These are phyloP conservation scores for Neurospora pannonica DNA, from an alignment of 495 filamentous ascomycete species.

Conservation along the genomic window DNA sequence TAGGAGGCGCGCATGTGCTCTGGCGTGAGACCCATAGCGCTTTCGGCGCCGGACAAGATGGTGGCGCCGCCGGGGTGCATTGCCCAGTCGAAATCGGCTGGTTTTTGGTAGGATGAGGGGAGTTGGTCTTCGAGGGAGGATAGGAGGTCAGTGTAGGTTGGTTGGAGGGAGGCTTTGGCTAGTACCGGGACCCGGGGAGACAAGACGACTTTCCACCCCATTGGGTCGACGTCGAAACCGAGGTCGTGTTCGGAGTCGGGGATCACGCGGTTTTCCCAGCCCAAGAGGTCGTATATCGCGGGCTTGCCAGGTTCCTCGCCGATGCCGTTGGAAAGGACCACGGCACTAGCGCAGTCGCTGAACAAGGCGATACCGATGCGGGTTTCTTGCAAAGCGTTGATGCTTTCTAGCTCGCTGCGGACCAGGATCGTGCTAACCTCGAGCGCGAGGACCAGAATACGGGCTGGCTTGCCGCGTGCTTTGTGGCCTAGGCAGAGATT, in stretches of 20 bases:
- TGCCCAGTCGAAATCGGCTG: slow-evolving; percentile 57
- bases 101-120: slow-evolving; percentile 26
- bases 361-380: slow-evolving; percentile 53
- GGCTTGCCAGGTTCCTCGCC: slow-evolving; percentile 15
- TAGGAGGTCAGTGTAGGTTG: slow-evolving; percentile 41
- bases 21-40: slow-evolving; percentile 40
- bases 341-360: slow-evolving; percentile 52
- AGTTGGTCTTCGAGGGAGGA: slow-evolving; percentile 29
- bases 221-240: slow-evolving; percentile 50
- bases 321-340: slow-evolving; percentile 48
- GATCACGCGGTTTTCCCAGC: slow-evolving; percentile 47
- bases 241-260: slow-evolving; percentile 47
- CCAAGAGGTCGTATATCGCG: slow-evolving; percentile 46
- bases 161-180: slow-evolving; percentile 35
- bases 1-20: slow-evolving; percentile 53
- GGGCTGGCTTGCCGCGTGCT: slow-evolving; percentile 40
- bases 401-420: slow-evolving; percentile 49
- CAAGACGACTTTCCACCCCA: slow-evolving; percentile 54
- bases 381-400: slow-evolving; percentile 40
- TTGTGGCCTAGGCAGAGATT: slow-evolving; percentile 50
- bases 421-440: slow-evolving; percentile 51
- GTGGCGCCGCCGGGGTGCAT: slow-evolving; percentile 57
- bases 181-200: slow-evolving; percentile 46
- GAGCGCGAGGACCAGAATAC: slow-evolving; percentile 50
- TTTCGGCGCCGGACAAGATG: slow-evolving; percentile 52